Conservation (phyloP, 345 rosid species). For the Nephelium lappaceum region DNA sequence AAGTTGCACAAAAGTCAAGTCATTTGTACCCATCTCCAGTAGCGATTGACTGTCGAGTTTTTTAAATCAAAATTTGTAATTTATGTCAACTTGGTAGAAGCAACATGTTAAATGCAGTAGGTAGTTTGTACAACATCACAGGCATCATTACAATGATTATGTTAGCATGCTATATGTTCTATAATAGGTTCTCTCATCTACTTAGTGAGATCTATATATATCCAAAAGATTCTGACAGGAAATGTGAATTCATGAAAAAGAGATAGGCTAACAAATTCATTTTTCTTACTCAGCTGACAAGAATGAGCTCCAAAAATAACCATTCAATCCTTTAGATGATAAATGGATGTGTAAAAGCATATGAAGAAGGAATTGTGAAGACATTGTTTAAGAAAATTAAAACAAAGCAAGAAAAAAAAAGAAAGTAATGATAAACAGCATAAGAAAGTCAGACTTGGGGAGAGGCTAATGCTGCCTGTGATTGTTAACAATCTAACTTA, state of each 20-base stretch:
- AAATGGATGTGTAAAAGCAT: not conserved
- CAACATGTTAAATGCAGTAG: not conserved
- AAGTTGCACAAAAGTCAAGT: slow-evolving; percentile 90
- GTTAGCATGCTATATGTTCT: not conserved
- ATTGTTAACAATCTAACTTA: not conserved
- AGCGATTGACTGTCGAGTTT: slow-evolving; percentile 74
- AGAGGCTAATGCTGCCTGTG: slow-evolving; percentile 1
- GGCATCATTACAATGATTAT: not conserved
- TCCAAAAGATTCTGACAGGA: slow-evolving; percentile 4
- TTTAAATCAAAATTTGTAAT: not conserved
- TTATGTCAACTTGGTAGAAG: not conserved
- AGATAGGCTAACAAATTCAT: not conserved
- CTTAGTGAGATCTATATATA: not conserved
- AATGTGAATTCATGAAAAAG: not conserved
- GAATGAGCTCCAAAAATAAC: not conserved
- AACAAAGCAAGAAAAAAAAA: not conserved
- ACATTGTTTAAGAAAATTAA: not conserved
- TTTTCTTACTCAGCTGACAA: not conserved
- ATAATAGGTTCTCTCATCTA: not conserved
- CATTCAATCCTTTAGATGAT: not conserved
- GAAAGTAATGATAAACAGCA: not conserved
- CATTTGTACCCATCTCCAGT: slow-evolving; percentile 97
- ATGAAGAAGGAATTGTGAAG: not conserved
- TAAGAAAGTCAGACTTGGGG: not conserved
- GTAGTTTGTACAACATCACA: not conserved